These are phyloP conservation scores for Solanum peruvianum DNA, from an alignment of 257 asterid species.

Conservation along the genomic window DNA sequence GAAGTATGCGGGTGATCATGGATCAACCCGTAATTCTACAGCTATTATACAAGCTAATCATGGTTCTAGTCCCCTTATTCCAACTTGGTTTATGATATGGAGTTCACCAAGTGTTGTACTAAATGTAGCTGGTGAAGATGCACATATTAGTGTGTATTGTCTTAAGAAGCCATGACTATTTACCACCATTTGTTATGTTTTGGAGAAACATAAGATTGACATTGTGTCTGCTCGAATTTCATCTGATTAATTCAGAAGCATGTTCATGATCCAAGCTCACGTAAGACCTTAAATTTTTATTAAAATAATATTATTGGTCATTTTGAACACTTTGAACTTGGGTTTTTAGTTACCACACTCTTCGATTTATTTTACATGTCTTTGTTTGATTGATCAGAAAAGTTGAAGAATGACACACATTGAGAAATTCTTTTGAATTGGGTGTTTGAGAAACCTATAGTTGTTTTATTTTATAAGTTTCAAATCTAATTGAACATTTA, in stretches of 20 bases:
- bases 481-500: no score
- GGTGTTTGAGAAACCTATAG: no score
- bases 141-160: conserved; percentile 21
- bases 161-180: conserved; percentile 14
- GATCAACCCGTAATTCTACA: no score
- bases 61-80: no score
- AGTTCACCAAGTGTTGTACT: conserved; percentile 20
- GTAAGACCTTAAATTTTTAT: not conserved
- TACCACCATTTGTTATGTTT: conserved; percentile 5
- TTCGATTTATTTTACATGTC: no score
- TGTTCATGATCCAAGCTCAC: conserved; percentile 18
- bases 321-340: not conserved
- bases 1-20: no score
- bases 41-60: no score
- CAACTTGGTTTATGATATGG: conserved; percentile 8
- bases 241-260: conserved; percentile 10
- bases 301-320: not conserved
- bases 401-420: no score
- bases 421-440: no score
- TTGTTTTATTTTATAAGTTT: no score
- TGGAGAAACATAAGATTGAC: conserved; percentile 29
- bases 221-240: conserved; percentile 23
- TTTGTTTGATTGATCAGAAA: no score
- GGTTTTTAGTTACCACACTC: not conserved
- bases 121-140: conserved; percentile 9